phyloP scores from a whole-genome alignment of 2,329 filamentous ascomycete species.

The Phaeosphaeriaceae sp. region DNA sequence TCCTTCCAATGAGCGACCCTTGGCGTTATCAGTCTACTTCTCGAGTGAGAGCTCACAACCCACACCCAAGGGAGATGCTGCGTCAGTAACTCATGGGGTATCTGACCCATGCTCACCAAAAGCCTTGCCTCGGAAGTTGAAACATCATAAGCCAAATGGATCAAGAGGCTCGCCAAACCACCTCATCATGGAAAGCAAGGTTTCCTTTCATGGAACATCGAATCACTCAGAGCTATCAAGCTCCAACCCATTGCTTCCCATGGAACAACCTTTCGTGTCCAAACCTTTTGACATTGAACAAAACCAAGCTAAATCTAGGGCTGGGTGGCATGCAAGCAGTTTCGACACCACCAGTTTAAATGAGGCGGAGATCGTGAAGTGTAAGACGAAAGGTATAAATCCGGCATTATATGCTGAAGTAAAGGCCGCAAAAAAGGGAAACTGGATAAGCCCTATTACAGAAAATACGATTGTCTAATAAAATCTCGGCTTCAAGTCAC shows the following conservation, averaged over 20 bases:
- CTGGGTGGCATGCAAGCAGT: slow-evolving; percentile 50
- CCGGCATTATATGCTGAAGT: slow-evolving; percentile 56
- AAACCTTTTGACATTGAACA: slow-evolving; percentile 9
- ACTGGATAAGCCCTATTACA: slow-evolving; percentile 44
- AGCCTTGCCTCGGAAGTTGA: slow-evolving; percentile 30
- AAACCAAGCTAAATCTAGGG: slow-evolving; percentile 29
- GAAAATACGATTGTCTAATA: slow-evolving; percentile 42
- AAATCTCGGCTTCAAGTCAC: background rate
- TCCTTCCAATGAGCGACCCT: background rate
- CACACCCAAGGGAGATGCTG: slow-evolving; percentile 7
- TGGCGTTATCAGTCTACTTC: slow-evolving; percentile 9
- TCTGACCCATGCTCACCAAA: slow-evolving; percentile 21
- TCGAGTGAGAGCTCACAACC: slow-evolving; percentile 17
- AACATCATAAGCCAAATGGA: slow-evolving; percentile 20
- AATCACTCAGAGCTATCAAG: slow-evolving; percentile 35
- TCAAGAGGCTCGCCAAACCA: slow-evolving; percentile 11
- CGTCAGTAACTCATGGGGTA: background rate
- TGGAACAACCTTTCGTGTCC: slow-evolving; percentile 18
- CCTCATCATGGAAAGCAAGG: slow-evolving; percentile 40
- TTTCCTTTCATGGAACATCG: slow-evolving; percentile 43
- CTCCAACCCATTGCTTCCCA: slow-evolving; percentile 28
- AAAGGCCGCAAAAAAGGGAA: slow-evolving; percentile 52
- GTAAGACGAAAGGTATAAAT: slow-evolving; percentile 56
- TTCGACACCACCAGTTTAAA: slow-evolving; percentile 48
- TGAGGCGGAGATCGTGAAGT: slow-evolving; percentile 51